Evolutionary conservation across 1,139 yeast genomes (phyloP), one percentile per base, ranked within the genome.

Genomic region (Debaryomyces nepalensis): DNA sequence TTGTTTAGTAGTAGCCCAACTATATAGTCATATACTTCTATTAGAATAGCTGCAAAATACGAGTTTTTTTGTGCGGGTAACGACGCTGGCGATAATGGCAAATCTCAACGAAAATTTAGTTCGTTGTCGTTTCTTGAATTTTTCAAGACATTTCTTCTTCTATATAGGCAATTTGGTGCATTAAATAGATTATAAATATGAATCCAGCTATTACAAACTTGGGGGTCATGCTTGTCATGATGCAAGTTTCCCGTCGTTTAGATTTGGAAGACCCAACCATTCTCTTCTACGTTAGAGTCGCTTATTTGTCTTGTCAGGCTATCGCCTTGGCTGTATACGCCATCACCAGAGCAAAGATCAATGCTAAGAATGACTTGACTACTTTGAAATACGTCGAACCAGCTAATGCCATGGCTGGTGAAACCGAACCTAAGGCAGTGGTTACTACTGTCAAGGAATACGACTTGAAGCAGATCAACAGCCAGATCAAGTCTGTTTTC

Each of bases 381-480:
- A 89, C 97, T 27, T 69, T 95, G 68, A 93, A 91, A 70, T 91
- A 86, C 68, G 88, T 89, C 45, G 87, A 87, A 64, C 93, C 96
- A 41, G 86, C 95, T 52, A 82, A 84, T 64, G 77, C 96, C 26
- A 70, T 91, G 77, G 68, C 83, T 43, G 95, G 95, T 45, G 84
- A 82, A 61, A 64, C 84, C 46, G 81, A 73, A 55, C 88, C 89
- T 54, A 78, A 77, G 61, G 84, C 87, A 58, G 79, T 88, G 47
- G 87, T 91, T 51, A 90, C 97, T 57, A 90, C 98, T 42, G 90
- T 90, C 52, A 89, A 83, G 75, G 97, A 93, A 58, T 95, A 93
- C 73, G 99, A 93, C 67, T 78, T 89, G 64, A 78, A 82, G 64
- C 97, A 93, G 73, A 79, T 91, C 51, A 84, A 87, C 63, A 47